A percentile compares a stretch with the other conserved stretches of the same genome.
These are phyloP conservation scores for Hypseocharis bilobata DNA, from an alignment of 441 rosid species.

Conservation along the genomic window DNA sequence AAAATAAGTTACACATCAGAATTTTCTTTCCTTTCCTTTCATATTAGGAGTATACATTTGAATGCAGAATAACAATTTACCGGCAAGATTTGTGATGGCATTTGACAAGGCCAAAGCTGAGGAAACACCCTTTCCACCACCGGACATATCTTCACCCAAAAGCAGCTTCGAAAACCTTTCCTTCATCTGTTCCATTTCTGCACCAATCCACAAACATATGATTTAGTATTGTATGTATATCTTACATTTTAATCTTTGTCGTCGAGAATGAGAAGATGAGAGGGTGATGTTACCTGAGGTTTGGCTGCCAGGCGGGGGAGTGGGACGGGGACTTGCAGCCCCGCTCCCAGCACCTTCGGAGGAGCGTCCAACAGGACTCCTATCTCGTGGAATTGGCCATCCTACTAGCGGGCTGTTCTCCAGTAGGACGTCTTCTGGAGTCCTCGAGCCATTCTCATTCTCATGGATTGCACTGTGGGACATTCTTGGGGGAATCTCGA, in stretches of 20 bases:
- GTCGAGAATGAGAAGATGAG: too few species aligned
- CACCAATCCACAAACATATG: background rate
- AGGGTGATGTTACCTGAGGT: background rate
- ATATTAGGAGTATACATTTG: background rate
- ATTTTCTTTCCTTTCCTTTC: background rate
- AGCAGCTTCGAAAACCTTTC: slow-evolving; percentile 79
- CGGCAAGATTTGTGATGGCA: slow-evolving; percentile 86
- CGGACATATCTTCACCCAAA: slow-evolving; percentile 93
- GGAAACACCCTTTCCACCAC: slow-evolving; percentile 93
- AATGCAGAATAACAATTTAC: slow-evolving; percentile 23
- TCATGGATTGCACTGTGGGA: slow-evolving; percentile 21
- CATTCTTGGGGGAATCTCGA: slow-evolving; percentile 33
- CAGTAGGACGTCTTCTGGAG: slow-evolving; percentile 9
- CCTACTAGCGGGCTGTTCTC: slow-evolving; percentile 23
- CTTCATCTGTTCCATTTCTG: slow-evolving; percentile 76
- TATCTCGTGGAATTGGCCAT: slow-evolving; percentile 27
- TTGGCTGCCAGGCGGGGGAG: background rate
- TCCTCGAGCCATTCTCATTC: slow-evolving; percentile 11
- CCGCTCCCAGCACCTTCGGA: slow-evolving; percentile 14
- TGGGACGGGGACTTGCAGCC: slow-evolving; percentile 13
- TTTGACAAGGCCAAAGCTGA: slow-evolving; percentile 91
- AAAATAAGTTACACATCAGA: background rate
- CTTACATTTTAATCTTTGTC: too few species aligned
- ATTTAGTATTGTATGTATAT: too few species aligned
- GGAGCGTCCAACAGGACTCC: slow-evolving; percentile 13